Evolutionary conservation across 495 filamentous ascomycete species (phyloP), one percentile per base, ranked within the genome.

Genomic region (Platismatia glauca): DNA sequence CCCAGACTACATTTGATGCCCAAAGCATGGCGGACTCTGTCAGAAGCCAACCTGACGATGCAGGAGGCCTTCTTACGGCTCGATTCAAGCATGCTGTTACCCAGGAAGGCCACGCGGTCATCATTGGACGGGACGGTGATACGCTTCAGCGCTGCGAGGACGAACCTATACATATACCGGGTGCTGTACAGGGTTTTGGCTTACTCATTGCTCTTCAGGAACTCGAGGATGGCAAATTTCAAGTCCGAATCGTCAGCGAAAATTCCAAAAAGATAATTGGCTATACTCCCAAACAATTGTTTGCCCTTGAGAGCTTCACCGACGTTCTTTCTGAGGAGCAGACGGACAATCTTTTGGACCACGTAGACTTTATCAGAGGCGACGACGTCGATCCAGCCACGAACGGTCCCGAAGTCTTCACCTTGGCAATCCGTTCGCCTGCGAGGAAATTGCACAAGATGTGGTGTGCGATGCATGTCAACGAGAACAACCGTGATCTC

Each of bases 111-210:
- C 92, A 97, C 75, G 88, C 86, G 7, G 83, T 97, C 24, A 86
- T 96, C 56, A 93, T 90, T 7, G 91, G 91, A 15, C 78, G 88
- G 59, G 82, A 87, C 59, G 84, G 86, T 4, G 79, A 84, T 20
- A 81, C 74, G 3, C 75, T 93, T 46, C 88, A 92, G 67, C 74
- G 82, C 46, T 71, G 70, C 71, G 93, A 97, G 72, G 93, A 97
- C 72, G 93, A 96, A 67, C 91, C 93, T 1, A 96, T 96, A 46
- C 90, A 91, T 66, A 88, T 90, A 18, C 93, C 93, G 1, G 92
- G 92, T 18, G 90, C 92, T n/a, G 77, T 96, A 1, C 93, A 97
- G 67, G 77, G 81, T 11, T 97, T 96, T 70, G 92, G 93, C 3
- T 75, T 89, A 4, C 74, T 96, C 57, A 66, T 97, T 29, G 91